Evolutionary conservation across 352 stramenopile genomes (phyloP), one percentile per base, ranked within the genome.

Genomic region (Globisporangium sylvaticum): DNA sequence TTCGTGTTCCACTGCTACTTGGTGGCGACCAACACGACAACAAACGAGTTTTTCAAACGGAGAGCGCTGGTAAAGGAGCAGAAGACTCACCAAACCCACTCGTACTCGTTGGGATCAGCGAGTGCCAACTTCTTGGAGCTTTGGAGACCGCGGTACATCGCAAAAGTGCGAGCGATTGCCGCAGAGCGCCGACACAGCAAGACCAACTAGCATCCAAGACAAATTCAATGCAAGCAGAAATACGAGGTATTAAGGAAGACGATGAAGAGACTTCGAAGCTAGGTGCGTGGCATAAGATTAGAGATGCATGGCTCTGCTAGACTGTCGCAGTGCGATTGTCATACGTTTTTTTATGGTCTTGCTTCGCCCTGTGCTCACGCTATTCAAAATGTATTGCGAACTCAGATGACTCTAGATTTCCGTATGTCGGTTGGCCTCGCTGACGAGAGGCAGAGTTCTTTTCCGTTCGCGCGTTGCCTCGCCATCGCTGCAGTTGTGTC

Each of bases 11-110:
- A 90, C 29, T 70, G 75, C 58, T 85, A 80, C 31, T 64, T 92
- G 32, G 76, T 88, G 18, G 71, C 69, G 27, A 74, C 27, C 32
- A 90, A 92, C 67, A 64, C 67, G 24, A 92, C 84, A 9, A 92
- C 84, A 1, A 92, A 90, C 66, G 84, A 90, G 59, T 90, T 90
- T 48, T 90, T 90, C 73, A 92, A 90, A 64, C 70, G 75, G n/a
- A 68, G 75, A 37, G 60, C 63, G n/a, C 50, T 44, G 22, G 7
- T 20, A 29, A 29, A 25, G n/a, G 6, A 65, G 6, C 24, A 25
- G 22, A 55, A 32, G 8, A 54, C 15, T 7, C 50, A n/a, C 10
- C 37, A 29, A 8, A 12, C 4, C 24, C 4, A 64, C 34, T 3
- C 37, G 20, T 81, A 78, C 57, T 29, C 55, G 20, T 67, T 78